These are phyloP conservation scores for Globisporangium spiculum DNA, from an alignment of 352 stramenopile genomes.

Conservation along the genomic window DNA sequence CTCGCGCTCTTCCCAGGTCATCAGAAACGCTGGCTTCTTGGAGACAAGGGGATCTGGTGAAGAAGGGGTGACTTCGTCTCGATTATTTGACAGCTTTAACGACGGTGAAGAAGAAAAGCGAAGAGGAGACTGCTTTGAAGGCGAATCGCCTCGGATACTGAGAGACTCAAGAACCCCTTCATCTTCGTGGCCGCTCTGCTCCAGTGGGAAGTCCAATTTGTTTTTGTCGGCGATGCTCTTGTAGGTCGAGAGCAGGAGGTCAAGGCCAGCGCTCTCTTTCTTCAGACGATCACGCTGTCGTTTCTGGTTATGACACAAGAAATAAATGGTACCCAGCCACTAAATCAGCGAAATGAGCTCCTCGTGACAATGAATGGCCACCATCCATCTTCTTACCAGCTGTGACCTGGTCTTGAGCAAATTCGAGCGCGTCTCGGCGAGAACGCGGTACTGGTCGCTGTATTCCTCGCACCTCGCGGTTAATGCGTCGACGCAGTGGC, in stretches of 20 bases:
- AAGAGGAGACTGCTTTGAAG: background rate
- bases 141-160: background rate
- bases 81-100: background rate
- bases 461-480: conserved; percentile 38
- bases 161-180: background rate
- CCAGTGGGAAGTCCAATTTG: background rate
- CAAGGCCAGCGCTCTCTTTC: conserved; percentile 52
- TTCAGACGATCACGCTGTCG: conserved; percentile 37
- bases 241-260: conserved; percentile 53
- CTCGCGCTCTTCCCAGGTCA: conserved; percentile 76
- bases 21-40: conserved; percentile 58
- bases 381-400: conserved; percentile 21
- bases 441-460: conserved; percentile 24
- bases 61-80: background rate
- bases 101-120: background rate
- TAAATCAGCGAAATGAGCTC: background rate
- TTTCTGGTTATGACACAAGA: conserved; percentile 23
- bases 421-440: conserved; percentile 17
- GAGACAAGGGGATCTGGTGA: background rate
- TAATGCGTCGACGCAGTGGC: conserved; percentile 52
- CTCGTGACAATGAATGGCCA: background rate
- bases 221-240: conserved; percentile 42
- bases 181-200: background rate
- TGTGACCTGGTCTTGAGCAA: conserved; percentile 27
- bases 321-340: background rate